Evolutionary conservation across 345 rosid genomes (phyloP), one percentile per base, ranked within the genome.

Genomic region (Populus deltoides): DNA sequence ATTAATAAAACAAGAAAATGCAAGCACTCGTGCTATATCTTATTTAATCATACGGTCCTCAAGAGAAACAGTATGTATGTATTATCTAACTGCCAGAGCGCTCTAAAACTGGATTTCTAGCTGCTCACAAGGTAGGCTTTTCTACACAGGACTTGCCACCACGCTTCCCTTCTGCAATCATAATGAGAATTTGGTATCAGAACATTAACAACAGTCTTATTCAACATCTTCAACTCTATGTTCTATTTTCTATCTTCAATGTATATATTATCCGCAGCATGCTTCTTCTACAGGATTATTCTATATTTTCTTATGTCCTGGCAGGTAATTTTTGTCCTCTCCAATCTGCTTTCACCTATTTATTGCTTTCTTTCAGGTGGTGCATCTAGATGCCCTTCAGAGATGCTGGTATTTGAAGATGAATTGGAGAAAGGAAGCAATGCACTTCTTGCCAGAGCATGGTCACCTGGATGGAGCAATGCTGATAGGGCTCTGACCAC

Each of bases 401-500:
- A 93, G 77, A 72, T 77, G 39, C 81, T 95, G 86, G 86, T 87
- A 36, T 95, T 95, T 80, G 99, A 95, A 85, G 99, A 95, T 66
- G 98, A 93, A 63, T 90, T 81, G 38, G 99, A 95, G 88, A 95
- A 86, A 80, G 99, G 94, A 87, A 93, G 98, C 86, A 95, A 95
- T 85, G 99, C 97, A 12, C 92, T 95, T 83, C 97, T 93, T 65
- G 90, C 99, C 76, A 90, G 99, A 79, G 99, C 98, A 77, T 95
- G 99, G 99, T 89, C 98, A 68, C 98, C 99, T 1, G 98, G 99
- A 5, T 95, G 99, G 99, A 92, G 92, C 86, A 91, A 84, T 78
- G 99, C 93, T 69, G 94, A 95, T 78, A 95, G 86, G 86, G 94
- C 98, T 78, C 85, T 95, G 82, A 91, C 94, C 18, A 83, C 98